phyloP scores from a whole-genome alignment of 805 yeast species.

The Candida lessepsii region DNA sequence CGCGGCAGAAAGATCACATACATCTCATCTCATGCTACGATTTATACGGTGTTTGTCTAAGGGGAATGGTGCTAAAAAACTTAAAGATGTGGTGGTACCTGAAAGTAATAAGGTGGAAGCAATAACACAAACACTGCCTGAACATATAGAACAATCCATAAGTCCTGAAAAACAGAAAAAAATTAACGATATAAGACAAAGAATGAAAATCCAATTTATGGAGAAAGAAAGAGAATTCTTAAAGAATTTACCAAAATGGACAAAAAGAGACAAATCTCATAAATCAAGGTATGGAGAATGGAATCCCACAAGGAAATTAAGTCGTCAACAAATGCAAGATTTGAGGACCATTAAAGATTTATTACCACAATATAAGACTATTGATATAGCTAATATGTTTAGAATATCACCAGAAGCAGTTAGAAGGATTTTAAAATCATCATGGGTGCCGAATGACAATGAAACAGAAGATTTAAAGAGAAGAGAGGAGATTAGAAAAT shows the following conservation, averaged over 20 bases:
- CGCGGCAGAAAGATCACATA: neutral
- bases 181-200: neutral
- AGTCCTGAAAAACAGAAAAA: neutral
- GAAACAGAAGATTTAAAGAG: conserved; percentile 45
- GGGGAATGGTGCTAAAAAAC: neutral
- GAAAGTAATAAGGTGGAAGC: too few relatives aligned
- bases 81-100: neutral
- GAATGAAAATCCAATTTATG: neutral
- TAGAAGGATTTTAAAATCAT: conserved; percentile 72
- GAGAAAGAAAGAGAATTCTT: conserved; percentile 8
- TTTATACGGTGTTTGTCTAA: conserved; percentile 8
- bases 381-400: conserved; percentile 62
- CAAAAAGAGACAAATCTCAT: conserved; percentile 62
- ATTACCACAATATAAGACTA: conserved; percentile 59
- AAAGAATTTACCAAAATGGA: conserved; percentile 50
- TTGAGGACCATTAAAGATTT: conserved; percentile 54
- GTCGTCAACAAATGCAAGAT: conserved; percentile 67
- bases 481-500: conserved; percentile 48
- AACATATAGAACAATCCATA: too few relatives aligned
- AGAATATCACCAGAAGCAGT: conserved; percentile 79
- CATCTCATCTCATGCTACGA: conserved; percentile 7
- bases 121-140: too few relatives aligned
- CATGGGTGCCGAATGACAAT: conserved; percentile 67
- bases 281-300: conserved; percentile 63
- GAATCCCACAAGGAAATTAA: conserved; percentile 66